Conservation (phyloP, 2,329 filamentous ascomycete species). For the Celoporthe dispersa region DNA sequence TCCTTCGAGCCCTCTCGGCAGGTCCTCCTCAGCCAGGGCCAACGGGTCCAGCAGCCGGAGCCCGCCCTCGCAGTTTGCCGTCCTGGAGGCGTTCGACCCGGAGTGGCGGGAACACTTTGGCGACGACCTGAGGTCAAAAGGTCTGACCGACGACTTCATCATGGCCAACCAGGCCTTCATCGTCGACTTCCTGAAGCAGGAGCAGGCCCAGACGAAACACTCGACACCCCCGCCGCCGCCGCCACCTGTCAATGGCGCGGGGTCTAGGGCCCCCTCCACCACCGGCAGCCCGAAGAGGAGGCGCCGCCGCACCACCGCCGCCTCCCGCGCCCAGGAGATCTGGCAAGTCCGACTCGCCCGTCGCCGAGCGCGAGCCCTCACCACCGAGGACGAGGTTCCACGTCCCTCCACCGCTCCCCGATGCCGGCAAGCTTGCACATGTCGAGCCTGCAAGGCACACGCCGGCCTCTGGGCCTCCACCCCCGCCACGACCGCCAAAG, state of each 20-base stretch:
- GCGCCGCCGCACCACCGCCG: conserved; percentile 52
- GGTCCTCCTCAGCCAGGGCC: conserved; percentile 37
- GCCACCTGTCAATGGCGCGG: conserved; percentile 42
- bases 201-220: conserved; percentile 52
- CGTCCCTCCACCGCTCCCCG: conserved; percentile 84
- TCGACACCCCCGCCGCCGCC: conserved; percentile 44
- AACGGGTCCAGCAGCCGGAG: conserved; percentile 46
- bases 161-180: conserved; percentile 72
- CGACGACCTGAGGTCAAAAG: conserved; percentile 65
- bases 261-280: conserved; percentile 48
- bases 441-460: conserved; percentile 49
- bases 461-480: conserved; percentile 64
- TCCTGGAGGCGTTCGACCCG: conserved; percentile 67
- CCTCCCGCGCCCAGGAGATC: conserved; percentile 65
- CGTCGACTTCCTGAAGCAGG: conserved; percentile 64
- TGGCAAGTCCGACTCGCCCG: conserved; percentile 51
- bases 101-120: conserved; percentile 69
- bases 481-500: conserved; percentile 72
- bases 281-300: conserved; percentile 39
- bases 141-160: conserved; percentile 69
- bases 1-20: background rate
- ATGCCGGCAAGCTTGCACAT: conserved; percentile 85
- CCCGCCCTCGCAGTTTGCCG: conserved; percentile 59
- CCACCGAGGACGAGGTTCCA: conserved; percentile 75
- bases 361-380: conserved; percentile 54